phyloP scores from a whole-genome alignment of 2,329 filamentous ascomycete species.

The Dactylellina cionopaga region DNA sequence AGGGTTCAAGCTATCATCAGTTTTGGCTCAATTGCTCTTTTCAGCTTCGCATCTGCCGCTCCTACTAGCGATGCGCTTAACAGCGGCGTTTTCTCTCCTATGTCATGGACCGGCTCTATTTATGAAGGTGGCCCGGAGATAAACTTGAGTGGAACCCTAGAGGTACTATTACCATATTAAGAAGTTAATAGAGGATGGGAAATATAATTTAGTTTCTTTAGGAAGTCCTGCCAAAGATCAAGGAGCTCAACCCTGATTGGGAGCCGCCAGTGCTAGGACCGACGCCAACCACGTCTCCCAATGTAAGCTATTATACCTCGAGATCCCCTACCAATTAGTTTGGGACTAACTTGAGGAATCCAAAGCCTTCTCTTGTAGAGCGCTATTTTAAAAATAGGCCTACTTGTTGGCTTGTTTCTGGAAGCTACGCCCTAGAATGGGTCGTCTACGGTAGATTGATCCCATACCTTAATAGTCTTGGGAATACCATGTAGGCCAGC shows the following conservation, averaged over 20 bases:
- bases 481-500: background rate
- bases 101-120: constrained; percentile 1
- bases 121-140: constrained; percentile 1
- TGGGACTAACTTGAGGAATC: too few species aligned
- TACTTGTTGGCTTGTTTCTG: background rate
- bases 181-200: background rate
- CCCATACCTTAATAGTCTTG: background rate
- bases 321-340: too few species aligned
- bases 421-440: background rate
- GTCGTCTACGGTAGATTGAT: background rate
- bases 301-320: too few species aligned
- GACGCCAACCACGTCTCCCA: background rate
- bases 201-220: background rate
- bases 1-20: background rate
- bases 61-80: background rate
- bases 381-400: constrained; percentile 7
- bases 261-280: background rate
- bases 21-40: background rate
- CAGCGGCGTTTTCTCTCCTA: background rate
- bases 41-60: background rate
- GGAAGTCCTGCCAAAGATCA: constrained; percentile 8
- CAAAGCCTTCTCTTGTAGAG: background rate
- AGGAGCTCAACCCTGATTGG: background rate
- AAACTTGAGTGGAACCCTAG: background rate
- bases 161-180: background rate